phyloP scores from a whole-genome alignment of 2,329 filamentous ascomycete genomes.

The Xylariaceae sp. region DNA sequence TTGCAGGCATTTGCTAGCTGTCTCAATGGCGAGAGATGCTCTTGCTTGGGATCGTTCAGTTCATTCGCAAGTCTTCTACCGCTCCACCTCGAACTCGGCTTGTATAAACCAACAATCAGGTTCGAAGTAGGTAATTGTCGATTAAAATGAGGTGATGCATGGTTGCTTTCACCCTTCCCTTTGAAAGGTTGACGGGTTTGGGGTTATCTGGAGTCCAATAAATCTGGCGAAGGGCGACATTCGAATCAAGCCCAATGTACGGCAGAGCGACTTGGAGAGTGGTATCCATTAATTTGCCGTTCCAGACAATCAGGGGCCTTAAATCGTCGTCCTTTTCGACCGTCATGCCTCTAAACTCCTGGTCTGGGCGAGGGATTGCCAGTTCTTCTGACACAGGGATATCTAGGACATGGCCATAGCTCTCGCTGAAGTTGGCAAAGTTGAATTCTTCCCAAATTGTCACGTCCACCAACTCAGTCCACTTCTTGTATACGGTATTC shows the following conservation, averaged over 20 bases:
- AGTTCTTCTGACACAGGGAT: background rate
- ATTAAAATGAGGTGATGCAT: background rate
- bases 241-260: background rate
- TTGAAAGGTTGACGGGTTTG: background rate
- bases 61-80: background rate
- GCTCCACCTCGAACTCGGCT: background rate
- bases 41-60: background rate
- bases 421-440: background rate
- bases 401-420: background rate
- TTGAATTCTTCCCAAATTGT: background rate
- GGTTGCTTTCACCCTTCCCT: background rate
- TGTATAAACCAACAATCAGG: background rate
- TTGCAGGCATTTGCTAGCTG: conserved; percentile 2
- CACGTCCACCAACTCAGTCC: too few relatives aligned
- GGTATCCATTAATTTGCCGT: background rate
- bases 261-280: background rate
- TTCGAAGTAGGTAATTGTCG: background rate
- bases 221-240: background rate
- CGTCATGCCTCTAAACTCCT: background rate
- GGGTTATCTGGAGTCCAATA: background rate
- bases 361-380: too few relatives aligned
- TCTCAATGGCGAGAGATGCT: background rate
- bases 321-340: background rate
- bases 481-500: too few relatives aligned
- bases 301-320: background rate